Conservation (phyloP, 768 basidiomycete species). For the Russula sp. region DNA sequence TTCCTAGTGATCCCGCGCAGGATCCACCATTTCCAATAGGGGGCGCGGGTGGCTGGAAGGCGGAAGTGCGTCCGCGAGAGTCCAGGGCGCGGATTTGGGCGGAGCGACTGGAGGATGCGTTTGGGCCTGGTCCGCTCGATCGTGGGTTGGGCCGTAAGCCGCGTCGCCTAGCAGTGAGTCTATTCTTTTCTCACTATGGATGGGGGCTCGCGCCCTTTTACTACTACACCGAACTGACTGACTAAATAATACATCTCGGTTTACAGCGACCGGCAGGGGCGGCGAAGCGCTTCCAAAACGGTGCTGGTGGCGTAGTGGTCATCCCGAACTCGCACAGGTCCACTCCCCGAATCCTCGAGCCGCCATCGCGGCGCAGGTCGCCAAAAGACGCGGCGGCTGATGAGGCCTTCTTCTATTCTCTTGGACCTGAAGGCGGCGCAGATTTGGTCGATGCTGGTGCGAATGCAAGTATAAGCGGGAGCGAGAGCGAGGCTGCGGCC, state of each 20-base stretch:
- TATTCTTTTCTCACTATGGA: neutral
- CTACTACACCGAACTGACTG: neutral
- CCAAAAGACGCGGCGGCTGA: neutral
- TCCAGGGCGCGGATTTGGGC: slow-evolving; percentile 21
- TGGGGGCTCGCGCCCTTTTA: no score
- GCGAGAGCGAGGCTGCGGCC: slow-evolving; percentile 1
- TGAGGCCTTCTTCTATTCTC: no score
- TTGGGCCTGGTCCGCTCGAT: slow-evolving; percentile 22
- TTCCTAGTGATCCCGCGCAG: slow-evolving; percentile 16
- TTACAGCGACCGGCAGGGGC: slow-evolving; percentile 12
- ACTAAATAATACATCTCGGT: neutral
- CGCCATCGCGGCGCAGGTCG: neutral
- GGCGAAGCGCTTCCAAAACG: neutral
- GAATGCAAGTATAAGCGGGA: neutral
- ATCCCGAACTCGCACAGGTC: slow-evolving; percentile 2
- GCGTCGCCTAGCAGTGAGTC: slow-evolving; percentile 17
- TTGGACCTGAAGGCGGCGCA: neutral
- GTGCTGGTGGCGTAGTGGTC: neutral
- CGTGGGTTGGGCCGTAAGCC: slow-evolving; percentile 26
- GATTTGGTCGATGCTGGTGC: neutral
- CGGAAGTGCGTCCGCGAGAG: slow-evolving; percentile 18
- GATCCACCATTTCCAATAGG: slow-evolving; percentile 6
- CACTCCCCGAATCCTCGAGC: slow-evolving; percentile 11
- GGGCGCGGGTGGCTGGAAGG: no score
- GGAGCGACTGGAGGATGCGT: slow-evolving; percentile 24